These are phyloP conservation scores for Beauveria sp. DNA, from an alignment of 2,329 filamentous ascomycete genomes.

Conservation along the genomic window DNA sequence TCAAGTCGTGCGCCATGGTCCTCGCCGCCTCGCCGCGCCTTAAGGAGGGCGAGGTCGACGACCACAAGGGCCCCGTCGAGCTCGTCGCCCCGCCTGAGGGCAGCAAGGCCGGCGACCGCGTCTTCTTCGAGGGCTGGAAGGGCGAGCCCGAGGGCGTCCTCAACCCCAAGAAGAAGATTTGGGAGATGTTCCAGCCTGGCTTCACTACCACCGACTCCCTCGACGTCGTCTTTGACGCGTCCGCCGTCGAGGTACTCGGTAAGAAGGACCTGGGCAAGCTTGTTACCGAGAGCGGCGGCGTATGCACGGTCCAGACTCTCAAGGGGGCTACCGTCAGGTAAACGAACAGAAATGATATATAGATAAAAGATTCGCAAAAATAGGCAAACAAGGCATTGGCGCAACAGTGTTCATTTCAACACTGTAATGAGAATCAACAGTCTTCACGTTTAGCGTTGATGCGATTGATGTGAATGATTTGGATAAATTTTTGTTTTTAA, in stretches of 20 bases:
- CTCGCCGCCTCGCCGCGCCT: constrained; percentile 82
- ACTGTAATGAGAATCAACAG: neutral
- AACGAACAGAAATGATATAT: constrained; percentile 13
- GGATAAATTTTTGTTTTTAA: constrained; percentile 14
- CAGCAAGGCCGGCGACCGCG: constrained; percentile 73
- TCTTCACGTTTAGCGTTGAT: neutral
- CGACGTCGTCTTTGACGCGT: constrained; percentile 81
- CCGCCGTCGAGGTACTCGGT: constrained; percentile 65
- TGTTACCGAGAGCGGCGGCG: constrained; percentile 67
- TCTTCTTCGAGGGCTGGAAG: constrained; percentile 91
- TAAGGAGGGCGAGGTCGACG: constrained; percentile 72
- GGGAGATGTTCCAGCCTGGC: constrained; percentile 93
- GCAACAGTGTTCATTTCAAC: neutral
- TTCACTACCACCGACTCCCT: constrained; percentile 80
- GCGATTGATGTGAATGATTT: neutral
- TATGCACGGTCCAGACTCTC: constrained; percentile 77
- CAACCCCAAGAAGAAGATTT: constrained; percentile 99
- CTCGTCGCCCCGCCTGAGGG: constrained; percentile 76
- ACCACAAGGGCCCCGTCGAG: constrained; percentile 87
- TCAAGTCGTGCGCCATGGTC: constrained; percentile 77
- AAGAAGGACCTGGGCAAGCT: constrained; percentile 62
- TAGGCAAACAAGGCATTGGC: neutral
- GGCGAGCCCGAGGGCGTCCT: constrained; percentile 87
- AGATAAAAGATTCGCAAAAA: neutral
- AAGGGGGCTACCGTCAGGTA: constrained; percentile 79